Evolutionary conservation across 768 basidiomycete species (phyloP).

Genomic region (Albatrellus ellisii): DNA sequence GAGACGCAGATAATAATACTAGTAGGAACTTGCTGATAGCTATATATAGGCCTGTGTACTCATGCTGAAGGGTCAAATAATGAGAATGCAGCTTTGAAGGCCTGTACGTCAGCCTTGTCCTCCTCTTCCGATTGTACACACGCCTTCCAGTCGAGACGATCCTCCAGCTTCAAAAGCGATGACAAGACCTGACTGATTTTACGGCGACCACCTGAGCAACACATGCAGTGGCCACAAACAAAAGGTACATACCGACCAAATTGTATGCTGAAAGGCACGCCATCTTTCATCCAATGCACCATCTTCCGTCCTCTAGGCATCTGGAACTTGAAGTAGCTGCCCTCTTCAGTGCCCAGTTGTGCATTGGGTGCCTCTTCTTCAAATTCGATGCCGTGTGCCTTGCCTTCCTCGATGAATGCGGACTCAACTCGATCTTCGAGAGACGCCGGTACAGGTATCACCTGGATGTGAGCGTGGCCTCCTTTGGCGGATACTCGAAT

Average conservation of each 20-base stretch:
- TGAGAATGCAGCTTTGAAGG: constrained; percentile 77
- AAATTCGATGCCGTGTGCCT: constrained; percentile 55
- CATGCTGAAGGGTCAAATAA: constrained; percentile 45
- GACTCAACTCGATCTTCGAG: constrained; percentile 52
- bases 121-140: constrained; percentile 76
- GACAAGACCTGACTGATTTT: constrained; percentile 64
- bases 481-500: constrained; percentile 74
- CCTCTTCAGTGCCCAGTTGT: constrained; percentile 34
- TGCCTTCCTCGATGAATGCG: constrained; percentile 62
- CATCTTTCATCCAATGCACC: constrained; percentile 73
- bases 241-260: constrained; percentile 69
- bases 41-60: too few relatives aligned
- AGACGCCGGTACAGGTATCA: constrained; percentile 59
- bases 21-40: too few relatives aligned
- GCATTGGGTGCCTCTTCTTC: constrained; percentile 62
- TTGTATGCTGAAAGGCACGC: constrained; percentile 75
- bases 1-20: too few relatives aligned
- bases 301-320: constrained; percentile 76
- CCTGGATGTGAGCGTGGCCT: constrained; percentile 91
- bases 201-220: constrained; percentile 6
- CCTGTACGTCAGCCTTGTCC: constrained; percentile 70
- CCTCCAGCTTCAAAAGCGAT: constrained; percentile 56
- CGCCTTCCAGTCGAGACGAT: constrained; percentile 85
- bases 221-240: background rate
- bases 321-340: constrained; percentile 85